Base-by-base conservation (phyloP, 345 rosid genomes). In the Eucalyptus tenuipes region DNA sequence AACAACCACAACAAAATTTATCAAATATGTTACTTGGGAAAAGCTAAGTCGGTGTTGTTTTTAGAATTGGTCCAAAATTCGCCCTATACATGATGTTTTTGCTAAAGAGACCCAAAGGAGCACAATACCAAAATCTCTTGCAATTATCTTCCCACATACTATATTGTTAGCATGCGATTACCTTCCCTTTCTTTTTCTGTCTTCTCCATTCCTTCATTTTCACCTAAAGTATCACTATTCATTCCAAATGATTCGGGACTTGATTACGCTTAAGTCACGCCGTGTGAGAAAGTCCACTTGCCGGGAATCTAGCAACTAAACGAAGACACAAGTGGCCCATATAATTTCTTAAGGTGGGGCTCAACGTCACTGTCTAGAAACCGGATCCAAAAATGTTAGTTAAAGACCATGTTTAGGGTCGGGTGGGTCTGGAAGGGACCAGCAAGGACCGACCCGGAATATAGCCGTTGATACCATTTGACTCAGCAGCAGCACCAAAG, bases 1-100 rank as follows among this genome's bases (percentile, higher is more conserved):
- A 33, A 71, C 44, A 17, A 68, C 2, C 13, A 17, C 44, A 68
- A 17, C 7, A 33, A 33, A 33, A 17, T 68, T 4, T 8, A 17
- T 68, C 7, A 2, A 33, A 68, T 33, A 68, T 68, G 44, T 68
- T 68, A 17, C 2, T 17, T 33, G 24, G 7, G 4, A 68, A 68
- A 17, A 68, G 1, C 5, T 8, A 33, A 31, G 24, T 8, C 0
- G 1, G 42, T 3, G 24, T 16, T 4, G 4, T 16, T 68, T 31
- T 66, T 20, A 16, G 12, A 33, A 33, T 17, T 17, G 7, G 24
- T 68, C 42, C 79, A 66, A 66, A 31, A 66, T 68, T 16, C 2
- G 0, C 17, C 25, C 42, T n/a, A 68, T 68, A 33, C 80, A 68
- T 68, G 7, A 17, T 31, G 24, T 33, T 16, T 12, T 27, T 31